These are phyloP conservation scores for Cladosporium oxysporum DNA, from an alignment of 2,329 filamentous ascomycete genomes.

Conservation along the genomic window DNA sequence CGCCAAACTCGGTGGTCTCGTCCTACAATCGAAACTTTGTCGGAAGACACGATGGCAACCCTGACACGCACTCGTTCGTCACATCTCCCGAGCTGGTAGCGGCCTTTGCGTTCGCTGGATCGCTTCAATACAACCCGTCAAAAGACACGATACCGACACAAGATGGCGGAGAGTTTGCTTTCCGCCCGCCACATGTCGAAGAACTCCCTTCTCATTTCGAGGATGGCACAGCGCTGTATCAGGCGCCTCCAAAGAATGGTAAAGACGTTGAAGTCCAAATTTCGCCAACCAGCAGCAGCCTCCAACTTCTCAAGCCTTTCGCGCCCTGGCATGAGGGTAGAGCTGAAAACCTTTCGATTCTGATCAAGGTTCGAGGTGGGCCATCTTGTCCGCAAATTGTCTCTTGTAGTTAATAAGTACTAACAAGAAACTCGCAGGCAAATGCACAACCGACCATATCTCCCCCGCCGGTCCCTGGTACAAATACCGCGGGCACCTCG, in stretches of 20 bases:
- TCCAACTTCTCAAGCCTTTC: slow-evolving; percentile 89
- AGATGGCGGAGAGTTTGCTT: slow-evolving; percentile 92
- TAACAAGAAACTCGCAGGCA: too few species aligned
- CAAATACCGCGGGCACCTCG: slow-evolving; percentile 97
- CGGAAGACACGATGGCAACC: slow-evolving; percentile 94
- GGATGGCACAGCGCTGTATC: slow-evolving; percentile 89
- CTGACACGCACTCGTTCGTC: slow-evolving; percentile 90
- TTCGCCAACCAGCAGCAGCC: slow-evolving; percentile 85
- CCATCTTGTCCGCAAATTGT: slow-evolving; percentile 57
- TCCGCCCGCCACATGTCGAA: slow-evolving; percentile 74
- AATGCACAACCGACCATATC: slow-evolving; percentile 49
- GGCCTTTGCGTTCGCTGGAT: slow-evolving; percentile 79
- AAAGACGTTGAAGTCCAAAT: slow-evolving; percentile 73
- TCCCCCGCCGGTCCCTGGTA: slow-evolving; percentile 85
- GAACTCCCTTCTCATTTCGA: slow-evolving; percentile 83
- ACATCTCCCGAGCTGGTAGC: slow-evolving; percentile 88
- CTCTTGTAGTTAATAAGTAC: too few species aligned
- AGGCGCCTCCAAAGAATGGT: slow-evolving; percentile 84
- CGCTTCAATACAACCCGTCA: slow-evolving; percentile 89
- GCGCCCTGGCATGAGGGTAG: slow-evolving; percentile 90
- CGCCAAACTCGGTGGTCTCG: slow-evolving; percentile 93
- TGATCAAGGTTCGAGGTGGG: slow-evolving; percentile 96
- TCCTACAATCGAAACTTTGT: slow-evolving; percentile 99
- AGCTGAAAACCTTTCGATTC: slow-evolving; percentile 76
- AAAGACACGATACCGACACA: slow-evolving; percentile 90